Percentiles rank a stretch among this genome's conserved stretches.
Evolutionary conservation across 345 rosid species (phyloP).

Genomic region (Durio zibethinus): DNA sequence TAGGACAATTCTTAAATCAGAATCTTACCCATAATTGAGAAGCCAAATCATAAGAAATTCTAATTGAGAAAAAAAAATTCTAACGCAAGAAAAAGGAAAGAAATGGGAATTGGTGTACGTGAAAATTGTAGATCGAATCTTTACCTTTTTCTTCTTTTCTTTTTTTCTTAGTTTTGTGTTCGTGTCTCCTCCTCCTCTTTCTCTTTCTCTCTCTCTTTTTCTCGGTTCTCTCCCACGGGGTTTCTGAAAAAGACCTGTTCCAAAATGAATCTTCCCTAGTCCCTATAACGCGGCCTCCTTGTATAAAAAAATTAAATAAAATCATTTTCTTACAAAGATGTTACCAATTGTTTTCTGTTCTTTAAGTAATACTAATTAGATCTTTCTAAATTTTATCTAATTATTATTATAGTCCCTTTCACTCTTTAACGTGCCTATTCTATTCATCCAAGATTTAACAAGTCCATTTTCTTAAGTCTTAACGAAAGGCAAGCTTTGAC

Average conservation of each 20-base stretch:
- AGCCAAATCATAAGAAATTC: not conserved
- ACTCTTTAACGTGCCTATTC: too few species aligned
- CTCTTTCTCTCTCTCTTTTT: not conserved
- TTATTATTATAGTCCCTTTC: too few species aligned
- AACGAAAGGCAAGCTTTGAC: too few species aligned
- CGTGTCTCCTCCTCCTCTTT: slow-evolving; percentile 9
- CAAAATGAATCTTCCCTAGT: not conserved
- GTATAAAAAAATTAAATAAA: too few species aligned
- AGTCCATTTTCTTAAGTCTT: too few species aligned
- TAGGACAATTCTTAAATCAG: not conserved
- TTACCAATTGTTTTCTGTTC: too few species aligned
- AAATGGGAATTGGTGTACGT: not conserved
- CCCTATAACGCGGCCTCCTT: too few species aligned
- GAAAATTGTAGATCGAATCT: slow-evolving; percentile 1
- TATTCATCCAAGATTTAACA: too few species aligned
- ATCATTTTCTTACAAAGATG: too few species aligned
- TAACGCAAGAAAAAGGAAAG: not conserved
- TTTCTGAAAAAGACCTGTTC: not conserved
- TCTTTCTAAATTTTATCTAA: too few species aligned
- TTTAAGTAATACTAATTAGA: too few species aligned
- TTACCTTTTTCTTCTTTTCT: not conserved
- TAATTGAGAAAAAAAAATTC: not conserved
- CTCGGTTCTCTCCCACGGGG: not conserved
- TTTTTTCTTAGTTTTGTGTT: slow-evolving; percentile 1
- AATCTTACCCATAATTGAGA: not conserved